phyloP scores from a whole-genome alignment of 495 filamentous ascomycete species.

The Terfezia claveryi region DNA sequence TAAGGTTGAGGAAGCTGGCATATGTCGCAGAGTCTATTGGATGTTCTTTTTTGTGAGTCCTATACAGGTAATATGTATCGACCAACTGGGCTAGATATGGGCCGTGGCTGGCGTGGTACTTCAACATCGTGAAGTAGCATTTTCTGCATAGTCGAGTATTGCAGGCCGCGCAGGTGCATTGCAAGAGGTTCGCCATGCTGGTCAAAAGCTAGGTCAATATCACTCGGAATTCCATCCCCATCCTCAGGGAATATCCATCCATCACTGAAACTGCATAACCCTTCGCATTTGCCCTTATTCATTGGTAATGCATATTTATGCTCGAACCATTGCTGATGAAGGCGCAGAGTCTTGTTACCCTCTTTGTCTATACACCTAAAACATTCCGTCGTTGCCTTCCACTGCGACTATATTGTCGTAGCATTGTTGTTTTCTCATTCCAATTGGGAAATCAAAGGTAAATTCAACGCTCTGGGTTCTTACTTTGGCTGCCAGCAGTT shows the following conservation, averaged over 20 bases:
- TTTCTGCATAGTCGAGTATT: not conserved
- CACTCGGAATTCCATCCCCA: not conserved
- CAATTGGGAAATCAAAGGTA: not conserved
- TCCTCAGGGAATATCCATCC: not conserved
- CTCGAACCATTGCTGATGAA: not conserved
- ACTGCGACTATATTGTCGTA: not conserved
- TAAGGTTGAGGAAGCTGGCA: too few species aligned
- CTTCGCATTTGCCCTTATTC: not conserved
- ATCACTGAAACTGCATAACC: not conserved
- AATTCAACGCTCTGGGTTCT: not conserved
- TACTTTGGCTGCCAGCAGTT: not conserved
- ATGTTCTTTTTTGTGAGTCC: too few species aligned
- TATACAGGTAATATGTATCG: too few species aligned
- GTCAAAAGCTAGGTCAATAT: not conserved
- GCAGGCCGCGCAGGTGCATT: not conserved
- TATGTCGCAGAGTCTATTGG: too few species aligned
- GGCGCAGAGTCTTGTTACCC: not conserved
- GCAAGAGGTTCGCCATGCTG: not conserved
- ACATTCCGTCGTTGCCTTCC: not conserved
- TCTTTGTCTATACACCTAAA: not conserved
- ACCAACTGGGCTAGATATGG: too few species aligned
- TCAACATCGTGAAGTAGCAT: not conserved
- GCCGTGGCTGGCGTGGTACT: not conserved
- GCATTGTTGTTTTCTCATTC: not conserved
- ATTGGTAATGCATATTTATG: not conserved